phyloP scores from a whole-genome alignment of 495 filamentous ascomycete species.

The Aspergillus homomorphus region DNA sequence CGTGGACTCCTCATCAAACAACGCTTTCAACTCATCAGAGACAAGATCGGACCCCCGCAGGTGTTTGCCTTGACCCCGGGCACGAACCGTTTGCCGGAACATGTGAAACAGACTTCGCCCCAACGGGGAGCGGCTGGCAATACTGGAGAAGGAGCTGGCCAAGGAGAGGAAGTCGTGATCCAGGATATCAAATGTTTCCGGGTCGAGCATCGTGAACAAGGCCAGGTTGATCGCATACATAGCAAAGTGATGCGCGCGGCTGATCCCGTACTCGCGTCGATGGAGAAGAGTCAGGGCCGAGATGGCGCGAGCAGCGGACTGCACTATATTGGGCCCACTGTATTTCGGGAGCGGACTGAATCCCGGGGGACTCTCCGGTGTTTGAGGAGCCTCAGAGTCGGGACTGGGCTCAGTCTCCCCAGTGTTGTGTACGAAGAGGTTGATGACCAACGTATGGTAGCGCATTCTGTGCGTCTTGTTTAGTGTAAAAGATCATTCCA shows the following conservation, averaged over 20 bases:
- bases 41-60: conserved; percentile 24
- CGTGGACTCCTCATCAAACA: conserved; percentile 36
- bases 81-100: conserved; percentile 37
- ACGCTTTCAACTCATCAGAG: conserved; percentile 35
- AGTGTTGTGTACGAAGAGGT: conserved; percentile 35
- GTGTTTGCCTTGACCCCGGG: conserved; percentile 31
- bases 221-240: conserved; percentile 47
- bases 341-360: conserved; percentile 26
- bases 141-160: conserved; percentile 34
- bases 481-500: background rate
- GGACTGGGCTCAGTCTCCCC: conserved; percentile 16
- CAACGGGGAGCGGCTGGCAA: conserved; percentile 39
- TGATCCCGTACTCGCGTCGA: conserved; percentile 38
- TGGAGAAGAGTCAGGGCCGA: conserved; percentile 33
- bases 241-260: conserved; percentile 41
- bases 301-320: conserved; percentile 34
- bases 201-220: conserved; percentile 39
- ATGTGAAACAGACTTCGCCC: conserved; percentile 42
- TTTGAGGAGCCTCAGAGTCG: conserved; percentile 25
- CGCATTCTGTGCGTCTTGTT: conserved; percentile 33
- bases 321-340: conserved; percentile 22
- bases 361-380: conserved; percentile 34
- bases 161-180: conserved; percentile 40
- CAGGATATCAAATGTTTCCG: conserved; percentile 33
- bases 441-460: conserved; percentile 38